These are phyloP conservation scores for Aspergillus panamensis DNA, from an alignment of 495 filamentous ascomycete genomes.

Conservation along the genomic window DNA sequence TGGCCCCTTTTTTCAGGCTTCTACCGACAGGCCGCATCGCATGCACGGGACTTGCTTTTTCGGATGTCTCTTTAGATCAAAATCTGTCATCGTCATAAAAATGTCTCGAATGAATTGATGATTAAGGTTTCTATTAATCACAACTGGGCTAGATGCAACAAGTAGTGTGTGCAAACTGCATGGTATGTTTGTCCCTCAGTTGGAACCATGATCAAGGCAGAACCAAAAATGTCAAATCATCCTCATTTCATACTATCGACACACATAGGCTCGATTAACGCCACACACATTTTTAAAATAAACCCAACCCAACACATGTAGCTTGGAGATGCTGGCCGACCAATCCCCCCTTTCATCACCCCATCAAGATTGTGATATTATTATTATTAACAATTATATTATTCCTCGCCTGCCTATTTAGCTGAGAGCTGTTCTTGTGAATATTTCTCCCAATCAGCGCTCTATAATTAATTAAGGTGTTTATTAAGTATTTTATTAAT, in stretches of 20 bases:
- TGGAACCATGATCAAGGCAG: no score
- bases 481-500: not conserved
- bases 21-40: not conserved
- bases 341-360: slow-evolving; percentile 3
- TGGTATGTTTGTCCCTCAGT: no score
- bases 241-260: not conserved
- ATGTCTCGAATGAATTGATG: no score
- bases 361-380: slow-evolving; percentile 1
- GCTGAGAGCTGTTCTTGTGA: not conserved
- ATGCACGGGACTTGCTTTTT: not conserved
- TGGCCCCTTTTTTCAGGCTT: slow-evolving; percentile 17
- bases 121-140: not conserved
- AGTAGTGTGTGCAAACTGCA: not conserved
- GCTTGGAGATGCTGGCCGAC: not conserved
- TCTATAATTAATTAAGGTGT: not conserved
- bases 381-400: not conserved
- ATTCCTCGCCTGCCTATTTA: not conserved
- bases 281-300: slow-evolving; percentile 5
- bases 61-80: not conserved
- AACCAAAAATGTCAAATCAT: no score
- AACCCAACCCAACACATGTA: not conserved
- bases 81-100: not conserved
- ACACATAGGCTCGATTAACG: not conserved
- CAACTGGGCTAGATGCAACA: not conserved
- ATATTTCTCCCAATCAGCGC: slow-evolving; percentile 1